Conservation (phyloP, 2,329 filamentous ascomycete genomes). For the Verticillium zaregamsianum region DNA sequence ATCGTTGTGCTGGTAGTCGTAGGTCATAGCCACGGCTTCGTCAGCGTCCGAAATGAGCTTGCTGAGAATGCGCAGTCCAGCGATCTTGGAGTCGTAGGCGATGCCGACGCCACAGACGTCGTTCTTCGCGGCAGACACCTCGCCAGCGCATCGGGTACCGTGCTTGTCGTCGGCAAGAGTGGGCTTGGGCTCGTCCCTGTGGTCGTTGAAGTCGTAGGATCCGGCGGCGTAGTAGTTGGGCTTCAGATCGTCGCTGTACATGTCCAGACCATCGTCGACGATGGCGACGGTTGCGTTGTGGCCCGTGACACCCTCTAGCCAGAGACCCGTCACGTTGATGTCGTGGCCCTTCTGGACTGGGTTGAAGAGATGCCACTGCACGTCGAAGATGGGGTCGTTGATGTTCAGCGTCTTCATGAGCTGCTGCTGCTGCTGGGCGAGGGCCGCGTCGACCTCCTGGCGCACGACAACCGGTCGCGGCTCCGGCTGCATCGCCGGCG, state of each 20-base stretch:
- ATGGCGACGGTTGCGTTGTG: constrained; percentile 87
- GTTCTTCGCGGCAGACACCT: constrained; percentile 89
- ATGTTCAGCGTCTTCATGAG: constrained; percentile 70
- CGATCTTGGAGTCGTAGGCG: constrained; percentile 85
- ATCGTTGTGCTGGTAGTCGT: constrained; percentile 83
- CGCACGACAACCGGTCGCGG: constrained; percentile 2
- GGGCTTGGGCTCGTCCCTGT: constrained; percentile 72
- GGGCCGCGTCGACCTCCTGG: constrained; percentile 14
- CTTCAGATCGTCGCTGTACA: constrained; percentile 89
- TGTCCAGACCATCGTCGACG: constrained; percentile 92
- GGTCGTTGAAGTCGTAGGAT: constrained; percentile 95
- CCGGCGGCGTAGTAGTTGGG: constrained; percentile 91
- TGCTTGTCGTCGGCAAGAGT: constrained; percentile 82
- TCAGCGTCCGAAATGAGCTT: constrained; percentile 88
- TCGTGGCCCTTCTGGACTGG: constrained; percentile 78
- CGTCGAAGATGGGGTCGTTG: constrained; percentile 81
- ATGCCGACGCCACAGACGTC: constrained; percentile 94
- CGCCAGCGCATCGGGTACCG: constrained; percentile 90
- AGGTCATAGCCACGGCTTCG: constrained; percentile 89
- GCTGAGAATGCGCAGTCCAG: constrained; percentile 88
- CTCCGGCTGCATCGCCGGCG: constrained; percentile 23
- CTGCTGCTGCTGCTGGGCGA: constrained; percentile 46
- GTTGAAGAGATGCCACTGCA: constrained; percentile 97
- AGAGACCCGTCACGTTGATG: constrained; percentile 92
- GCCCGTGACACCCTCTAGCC: constrained; percentile 87